Evolutionary conservation across 2,329 filamentous ascomycete genomes (phyloP), one percentile per base, ranked within the genome.

Genomic region (Penicillium occitanis): DNA sequence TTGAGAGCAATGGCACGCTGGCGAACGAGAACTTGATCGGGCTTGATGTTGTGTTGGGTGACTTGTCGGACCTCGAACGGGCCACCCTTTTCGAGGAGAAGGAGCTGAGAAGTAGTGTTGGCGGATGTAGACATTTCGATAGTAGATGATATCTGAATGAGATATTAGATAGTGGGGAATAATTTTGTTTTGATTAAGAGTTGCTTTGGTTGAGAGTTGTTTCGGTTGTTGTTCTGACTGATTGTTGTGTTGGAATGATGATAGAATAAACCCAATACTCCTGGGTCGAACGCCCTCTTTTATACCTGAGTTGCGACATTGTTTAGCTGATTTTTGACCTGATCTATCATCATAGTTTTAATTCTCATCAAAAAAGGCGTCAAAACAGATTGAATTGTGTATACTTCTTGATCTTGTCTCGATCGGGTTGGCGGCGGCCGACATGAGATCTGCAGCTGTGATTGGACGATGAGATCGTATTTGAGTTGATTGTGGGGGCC

Each of bases 1-100:
- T 79, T 79, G 25, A 79, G 65, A 0, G 71, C 75, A 11, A 79
- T 69, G 11, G 74, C 74, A 28, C 72, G 72, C 28, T 73, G 68
- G 19, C 74, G 74, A 65, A 79, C 75, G 66, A 70, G 67, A 10
- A 79, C 68, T 68, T 79, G 74, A 2, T 69, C 62, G 13, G 72
- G 66, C 4, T 59, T 37, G 8, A 68, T 19, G 5, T 40, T 58
- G 22, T 57, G 65, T 53, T 60, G 62, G 22, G 65, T 44, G 2
- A 51, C 44, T n/a, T 59, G 17, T 44, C 19, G 30, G 37, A 66
- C 35, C 25, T 66, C 28, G 28, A 66, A 60, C 5, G 60, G 60
- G 5, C 65, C 65, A n/a, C 65, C 65, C 50, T 60, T 63, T 46
- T 66, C 60, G 7, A 66, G 1, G 7, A 55, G 62, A 33, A 59